Evolutionary conservation across 2,329 filamentous ascomycete species (phyloP), one percentile per base, ranked within the genome.

Genomic region (Fusarium pininemorale): DNA sequence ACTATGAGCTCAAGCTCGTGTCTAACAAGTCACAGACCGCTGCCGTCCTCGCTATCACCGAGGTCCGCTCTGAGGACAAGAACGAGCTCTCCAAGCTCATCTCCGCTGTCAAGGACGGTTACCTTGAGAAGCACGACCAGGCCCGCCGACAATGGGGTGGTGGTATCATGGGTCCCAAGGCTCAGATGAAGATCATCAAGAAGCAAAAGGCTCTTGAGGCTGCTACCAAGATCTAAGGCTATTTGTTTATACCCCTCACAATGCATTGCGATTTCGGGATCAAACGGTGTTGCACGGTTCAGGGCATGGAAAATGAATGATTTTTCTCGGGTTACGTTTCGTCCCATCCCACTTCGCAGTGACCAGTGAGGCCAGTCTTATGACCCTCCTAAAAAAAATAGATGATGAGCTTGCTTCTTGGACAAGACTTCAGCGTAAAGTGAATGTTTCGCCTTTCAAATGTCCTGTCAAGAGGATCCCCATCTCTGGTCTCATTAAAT

Each of bases 91-190:
- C 94, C 86, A 99, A 99, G 92, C 92, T 99, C 84, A 88, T 98
- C 84, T 93, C 93, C 77, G 92, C 96, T 84, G 89, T 99, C 91
- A 98, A 99, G 93, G 96, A 98, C 83, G 96, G 96, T 80, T 99
- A 97, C 91, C 87, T 94, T 82, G 95, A 97, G 87, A 97, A 97
- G 91, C 94, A 94, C 85, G 96, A 98, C 88, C 93, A 95, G 84
- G 87, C 90, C 82, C 93, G 94, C 87, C 92, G 93, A 85, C 94
- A 96, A 88, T 99, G 97, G 96, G 96, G 97, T 89, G 96, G 96
- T 91, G 97, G 97, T 87, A 98, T 99, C 89, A 98, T 99, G 95
- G 89, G 96, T 83, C 90, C 92, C 85, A 99, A 99, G 94, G 95
- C 96, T 83, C 91, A 90, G 86, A 90, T 89, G 87, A 87, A 87